phyloP scores from a whole-genome alignment of 2,329 filamentous ascomycete genomes.

The Exophiala sideris region DNA sequence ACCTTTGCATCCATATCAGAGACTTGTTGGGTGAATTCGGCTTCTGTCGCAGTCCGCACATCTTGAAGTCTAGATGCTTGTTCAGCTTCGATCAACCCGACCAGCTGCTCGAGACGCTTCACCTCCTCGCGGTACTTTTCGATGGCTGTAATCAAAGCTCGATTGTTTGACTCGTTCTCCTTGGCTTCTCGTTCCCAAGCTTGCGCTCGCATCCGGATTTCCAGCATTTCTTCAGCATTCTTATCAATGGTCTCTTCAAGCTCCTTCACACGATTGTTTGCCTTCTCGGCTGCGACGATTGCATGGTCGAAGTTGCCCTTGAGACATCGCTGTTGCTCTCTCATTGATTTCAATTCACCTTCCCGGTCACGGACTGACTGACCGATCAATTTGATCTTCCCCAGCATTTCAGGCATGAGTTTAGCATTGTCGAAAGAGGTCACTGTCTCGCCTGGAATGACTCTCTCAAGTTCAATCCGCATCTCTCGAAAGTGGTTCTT shows the following conservation, averaged over 20 bases:
- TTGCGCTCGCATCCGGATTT: constrained; percentile 43
- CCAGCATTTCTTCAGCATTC: constrained; percentile 45
- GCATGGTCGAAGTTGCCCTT: constrained; percentile 44
- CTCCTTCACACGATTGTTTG: constrained; percentile 35
- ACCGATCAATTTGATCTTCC: constrained; percentile 35
- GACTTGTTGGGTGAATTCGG: constrained; percentile 32
- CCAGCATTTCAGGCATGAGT: constrained; percentile 39
- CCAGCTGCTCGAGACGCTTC: constrained; percentile 41
- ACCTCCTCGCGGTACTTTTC: constrained; percentile 44
- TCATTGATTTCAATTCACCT: constrained; percentile 35
- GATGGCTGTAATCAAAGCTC: constrained; percentile 41
- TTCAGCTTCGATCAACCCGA: constrained; percentile 41
- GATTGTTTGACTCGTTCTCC: constrained; percentile 42
- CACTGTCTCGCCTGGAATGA: constrained; percentile 44
- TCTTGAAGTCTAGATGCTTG: constrained; percentile 38
- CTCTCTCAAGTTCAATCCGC: constrained; percentile 42
- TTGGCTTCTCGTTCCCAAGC: constrained; percentile 40
- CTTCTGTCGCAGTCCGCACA: constrained; percentile 33
- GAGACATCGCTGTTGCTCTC: constrained; percentile 40
- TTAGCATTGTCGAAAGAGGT: constrained; percentile 38
- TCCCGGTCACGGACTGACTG: constrained; percentile 32
- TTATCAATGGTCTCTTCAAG: constrained; percentile 40
- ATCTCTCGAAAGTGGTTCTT: constrained; percentile 40
- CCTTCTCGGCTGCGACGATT: constrained; percentile 38
- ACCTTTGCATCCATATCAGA: constrained; percentile 36